phyloP scores from a whole-genome alignment of 2,329 filamentous ascomycete species.

The Stachybotrys chartarum region DNA sequence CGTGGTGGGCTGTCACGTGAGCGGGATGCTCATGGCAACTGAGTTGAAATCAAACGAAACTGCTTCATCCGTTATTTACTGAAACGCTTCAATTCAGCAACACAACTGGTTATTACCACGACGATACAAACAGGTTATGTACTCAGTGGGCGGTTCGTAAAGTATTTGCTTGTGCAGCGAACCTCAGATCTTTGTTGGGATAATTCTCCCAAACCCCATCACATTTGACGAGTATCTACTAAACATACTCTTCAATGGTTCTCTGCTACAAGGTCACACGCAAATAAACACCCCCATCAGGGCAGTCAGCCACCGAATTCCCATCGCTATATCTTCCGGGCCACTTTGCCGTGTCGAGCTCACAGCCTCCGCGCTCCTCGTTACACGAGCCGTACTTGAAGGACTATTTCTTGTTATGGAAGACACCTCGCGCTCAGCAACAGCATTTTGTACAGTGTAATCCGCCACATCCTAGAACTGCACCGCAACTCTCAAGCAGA shows the following conservation, averaged over 20 bases:
- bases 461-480: background rate
- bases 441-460: constrained; percentile 1
- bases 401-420: too few species aligned
- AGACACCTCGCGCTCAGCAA: background rate
- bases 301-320: background rate
- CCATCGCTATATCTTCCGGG: background rate
- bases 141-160: too few species aligned
- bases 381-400: background rate
- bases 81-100: too few species aligned
- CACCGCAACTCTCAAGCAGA: background rate
- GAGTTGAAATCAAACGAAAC: too few species aligned
- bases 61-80: too few species aligned
- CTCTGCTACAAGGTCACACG: background rate
- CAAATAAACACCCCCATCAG: background rate
- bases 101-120: too few species aligned
- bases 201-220: background rate
- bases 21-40: too few species aligned
- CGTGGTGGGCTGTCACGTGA: too few species aligned
- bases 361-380: too few species aligned
- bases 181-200: too few species aligned
- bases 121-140: too few species aligned
- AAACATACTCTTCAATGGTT: background rate
- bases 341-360: background rate
- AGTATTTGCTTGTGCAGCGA: too few species aligned
- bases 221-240: background rate